Evolutionary conservation across 2,329 filamentous ascomycete genomes (phyloP).

Genomic region (Arthroderma uncinatum): DNA sequence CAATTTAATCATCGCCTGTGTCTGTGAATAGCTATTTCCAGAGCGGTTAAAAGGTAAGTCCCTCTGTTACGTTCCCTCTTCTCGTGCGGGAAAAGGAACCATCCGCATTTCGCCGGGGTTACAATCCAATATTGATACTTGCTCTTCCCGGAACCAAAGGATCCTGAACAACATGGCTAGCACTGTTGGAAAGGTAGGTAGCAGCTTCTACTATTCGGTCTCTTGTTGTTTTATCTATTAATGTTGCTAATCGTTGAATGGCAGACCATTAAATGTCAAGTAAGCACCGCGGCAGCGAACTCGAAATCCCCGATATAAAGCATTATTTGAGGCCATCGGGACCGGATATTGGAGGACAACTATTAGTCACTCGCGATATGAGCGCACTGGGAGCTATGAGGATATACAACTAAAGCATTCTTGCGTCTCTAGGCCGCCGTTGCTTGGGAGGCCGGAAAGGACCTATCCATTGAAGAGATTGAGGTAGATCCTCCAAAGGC

Average conservation of each 20-base stretch:
- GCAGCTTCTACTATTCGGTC: conserved; percentile 1
- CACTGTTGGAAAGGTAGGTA: conserved; percentile 46
- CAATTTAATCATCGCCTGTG: background rate
- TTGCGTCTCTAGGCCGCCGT: conserved; percentile 58
- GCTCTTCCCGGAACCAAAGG: background rate
- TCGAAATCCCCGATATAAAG: background rate
- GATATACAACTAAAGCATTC: background rate
- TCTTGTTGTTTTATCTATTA: conserved; percentile 13
- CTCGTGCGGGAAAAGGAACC: background rate
- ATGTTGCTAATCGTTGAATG: conserved; percentile 6
- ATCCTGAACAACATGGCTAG: conserved; percentile 36
- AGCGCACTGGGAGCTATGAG: background rate
- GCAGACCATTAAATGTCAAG: conserved; percentile 87
- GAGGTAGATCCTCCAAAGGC: conserved; percentile 83
- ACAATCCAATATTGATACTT: background rate
- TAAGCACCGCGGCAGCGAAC: conserved; percentile 21
- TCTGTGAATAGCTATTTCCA: background rate
- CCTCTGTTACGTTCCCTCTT: background rate
- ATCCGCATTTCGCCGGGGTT: background rate
- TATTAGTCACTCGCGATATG: background rate
- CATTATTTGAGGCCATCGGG: background rate
- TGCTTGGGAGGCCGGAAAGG: conserved; percentile 91
- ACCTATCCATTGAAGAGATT: conserved; percentile 78
- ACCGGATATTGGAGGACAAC: background rate
- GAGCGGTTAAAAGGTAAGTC: background rate